Conservation (phyloP, 2,329 filamentous ascomycete genomes). For the Pseudogymnoascus sp. region DNA sequence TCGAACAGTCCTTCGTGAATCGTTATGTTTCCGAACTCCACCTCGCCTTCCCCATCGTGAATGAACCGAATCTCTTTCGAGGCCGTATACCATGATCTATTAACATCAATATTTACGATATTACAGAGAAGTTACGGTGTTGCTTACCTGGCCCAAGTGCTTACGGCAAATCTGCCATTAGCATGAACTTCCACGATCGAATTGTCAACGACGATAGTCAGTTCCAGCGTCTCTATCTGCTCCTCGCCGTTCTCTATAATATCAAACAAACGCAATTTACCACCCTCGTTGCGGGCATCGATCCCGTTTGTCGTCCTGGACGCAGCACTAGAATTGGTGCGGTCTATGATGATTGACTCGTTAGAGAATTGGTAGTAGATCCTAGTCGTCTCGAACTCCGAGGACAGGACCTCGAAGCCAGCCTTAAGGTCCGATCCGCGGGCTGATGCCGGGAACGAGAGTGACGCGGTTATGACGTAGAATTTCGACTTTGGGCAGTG, state of each 20-base stretch:
- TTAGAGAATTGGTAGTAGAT: constrained; percentile 41
- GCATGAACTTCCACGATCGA: constrained; percentile 34
- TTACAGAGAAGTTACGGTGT: neutral
- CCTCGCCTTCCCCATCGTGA: constrained; percentile 28
- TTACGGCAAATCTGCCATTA: constrained; percentile 35
- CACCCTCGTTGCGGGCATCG: constrained; percentile 21
- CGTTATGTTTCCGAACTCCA: constrained; percentile 28
- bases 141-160: constrained; percentile 37
- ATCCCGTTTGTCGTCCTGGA: constrained; percentile 34
- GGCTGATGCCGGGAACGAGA: constrained; percentile 32
- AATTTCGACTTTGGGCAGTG: constrained; percentile 31
- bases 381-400: constrained; percentile 33
- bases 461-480: constrained; percentile 31
- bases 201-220: constrained; percentile 37
- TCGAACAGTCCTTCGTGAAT: constrained; percentile 33
- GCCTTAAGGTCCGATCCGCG: constrained; percentile 32
- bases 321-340: constrained; percentile 35
- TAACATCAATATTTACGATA: constrained; percentile 19
- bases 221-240: constrained; percentile 31
- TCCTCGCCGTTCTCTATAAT: constrained; percentile 29
- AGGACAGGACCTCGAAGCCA: constrained; percentile 36
- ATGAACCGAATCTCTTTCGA: constrained; percentile 33
- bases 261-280: neutral
- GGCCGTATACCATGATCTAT: constrained; percentile 31
- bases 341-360: constrained; percentile 36